Base-by-base conservation (phyloP, 768 basidiomycete species). In the Rhodocollybia butyracea region DNA sequence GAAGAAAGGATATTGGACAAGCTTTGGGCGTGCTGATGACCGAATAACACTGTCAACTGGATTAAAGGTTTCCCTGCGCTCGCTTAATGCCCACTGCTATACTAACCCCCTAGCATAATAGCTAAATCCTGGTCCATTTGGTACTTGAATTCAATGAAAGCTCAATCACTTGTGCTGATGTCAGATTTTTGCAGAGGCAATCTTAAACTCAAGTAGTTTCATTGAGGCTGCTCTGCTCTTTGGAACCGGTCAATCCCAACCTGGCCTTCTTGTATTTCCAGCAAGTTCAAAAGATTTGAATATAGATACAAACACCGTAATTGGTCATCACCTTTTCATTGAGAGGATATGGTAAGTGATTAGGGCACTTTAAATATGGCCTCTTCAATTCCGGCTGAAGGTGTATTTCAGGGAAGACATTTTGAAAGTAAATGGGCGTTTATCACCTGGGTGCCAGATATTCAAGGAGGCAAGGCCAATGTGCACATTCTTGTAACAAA, bases 1-100 rank as follows among this genome's bases (percentile, higher is more conserved):
- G 4, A 57, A 64, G 22, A 51, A 56, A 10, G 58, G 56, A 17
- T 54, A 51, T 5, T 71, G 61, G 59, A 65, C 61, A 32, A 38
- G 68, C n/a, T 50, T 56, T 30, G 70, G 64, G 10, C 52, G 64
- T 39, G 51, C 55, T 17, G 63, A 64, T 51, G 66, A 69, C 54
- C 65, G 63, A 45, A 60, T 63, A n/a, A 61, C 63, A 57, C 59
- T 63, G 51, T 52, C 57, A 11, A 63, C 57, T 46, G 58, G 60
- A 58, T 67, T 61, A 55, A 63, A 62, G 61, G 60, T 54, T 17
- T 8, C 7, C 34, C 7, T 36, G n/a, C n/a, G n/a, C n/a, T n/a
- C n/a, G n/a, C n/a, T n/a, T n/a, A n/a, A n/a, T n/a, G n/a, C n/a
- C n/a, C n/a, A n/a, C n/a, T n/a, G n/a, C n/a, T n/a, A n/a, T n/a